Evolutionary conservation across 805 yeast genomes (phyloP).

Genomic region (Candida golubevii): DNA sequence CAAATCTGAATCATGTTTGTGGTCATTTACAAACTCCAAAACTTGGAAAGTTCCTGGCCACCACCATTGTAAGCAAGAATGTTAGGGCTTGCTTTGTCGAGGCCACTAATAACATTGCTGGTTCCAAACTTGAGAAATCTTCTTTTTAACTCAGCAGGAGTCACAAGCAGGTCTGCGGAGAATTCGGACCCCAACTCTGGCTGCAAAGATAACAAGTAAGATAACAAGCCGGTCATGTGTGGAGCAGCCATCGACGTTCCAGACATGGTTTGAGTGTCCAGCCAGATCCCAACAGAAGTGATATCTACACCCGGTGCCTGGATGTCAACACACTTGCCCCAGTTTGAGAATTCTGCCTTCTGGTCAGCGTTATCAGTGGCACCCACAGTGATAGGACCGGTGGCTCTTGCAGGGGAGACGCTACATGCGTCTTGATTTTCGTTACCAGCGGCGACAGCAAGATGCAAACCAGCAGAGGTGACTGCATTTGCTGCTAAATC

Average conservation of each 20-base stretch:
- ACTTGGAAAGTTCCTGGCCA: conserved; percentile 13
- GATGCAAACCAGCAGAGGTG: conserved; percentile 79
- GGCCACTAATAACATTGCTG: conserved; percentile 41
- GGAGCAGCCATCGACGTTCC: conserved; percentile 88
- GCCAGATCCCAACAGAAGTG: conserved; percentile 42
- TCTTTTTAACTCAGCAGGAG: conserved; percentile 37
- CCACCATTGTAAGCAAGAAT: conserved; percentile 40
- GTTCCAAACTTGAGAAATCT: conserved; percentile 45
- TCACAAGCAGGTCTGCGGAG: conserved; percentile 41
- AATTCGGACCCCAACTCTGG: conserved; percentile 17
- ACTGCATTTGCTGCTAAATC: conserved; percentile 90
- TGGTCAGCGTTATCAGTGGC: conserved; percentile 85
- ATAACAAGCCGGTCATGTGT: conserved; percentile 61
- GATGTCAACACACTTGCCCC: conserved; percentile 92
- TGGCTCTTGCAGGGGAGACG: conserved; percentile 87
- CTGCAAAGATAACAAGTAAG: conserved; percentile 39
- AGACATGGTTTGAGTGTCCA: conserved; percentile 33
- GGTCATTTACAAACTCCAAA: conserved; percentile 12
- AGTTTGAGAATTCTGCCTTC: conserved; percentile 94
- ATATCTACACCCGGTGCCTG: conserved; percentile 95
- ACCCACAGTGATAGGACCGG: conserved; percentile 85
- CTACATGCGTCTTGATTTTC: conserved; percentile 91
- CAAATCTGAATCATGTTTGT: too few species aligned
- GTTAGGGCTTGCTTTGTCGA: conserved; percentile 59
- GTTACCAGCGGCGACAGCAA: conserved; percentile 97